Evolutionary conservation across 805 yeast genomes (phyloP).

Genomic region (Saturnispora gosingensis): DNA sequence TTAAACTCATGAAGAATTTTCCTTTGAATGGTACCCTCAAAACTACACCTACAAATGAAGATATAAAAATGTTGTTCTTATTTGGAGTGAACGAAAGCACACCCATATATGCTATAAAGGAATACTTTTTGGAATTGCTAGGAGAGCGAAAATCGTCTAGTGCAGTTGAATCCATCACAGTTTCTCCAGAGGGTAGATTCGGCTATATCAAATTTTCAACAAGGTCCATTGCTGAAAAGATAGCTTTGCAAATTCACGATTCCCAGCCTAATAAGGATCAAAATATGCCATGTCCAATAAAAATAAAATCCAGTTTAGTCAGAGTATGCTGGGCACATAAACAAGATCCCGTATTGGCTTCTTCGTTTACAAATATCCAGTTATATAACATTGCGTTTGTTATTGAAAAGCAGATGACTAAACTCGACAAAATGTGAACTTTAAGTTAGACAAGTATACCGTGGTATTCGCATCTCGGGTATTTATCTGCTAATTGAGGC

Average conservation of each 20-base stretch:
- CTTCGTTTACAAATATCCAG: constrained; percentile 37
- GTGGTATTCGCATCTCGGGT: constrained; percentile 57
- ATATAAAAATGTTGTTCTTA: constrained; percentile 54
- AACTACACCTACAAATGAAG: constrained; percentile 30
- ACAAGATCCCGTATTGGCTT: constrained; percentile 6
- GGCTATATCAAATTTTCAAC: constrained; percentile 52
- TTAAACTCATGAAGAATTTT: constrained; percentile 46
- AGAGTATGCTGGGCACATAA: constrained; percentile 41
- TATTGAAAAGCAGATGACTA: constrained; percentile 44
- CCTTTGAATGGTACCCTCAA: constrained; percentile 57
- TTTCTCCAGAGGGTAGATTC: constrained; percentile 51
- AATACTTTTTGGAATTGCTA: constrained; percentile 33
- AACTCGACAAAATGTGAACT: constrained; percentile 37
- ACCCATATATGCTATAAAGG: constrained; percentile 53
- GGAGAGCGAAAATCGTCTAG: constrained; percentile 8
- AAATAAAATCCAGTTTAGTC: constrained; percentile 35
- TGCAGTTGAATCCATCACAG: constrained; percentile 35
- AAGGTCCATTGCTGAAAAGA: constrained; percentile 43
- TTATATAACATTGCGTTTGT: constrained; percentile 39
- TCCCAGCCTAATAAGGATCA: constrained; percentile 3
- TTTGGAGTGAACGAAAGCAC: constrained; percentile 63
- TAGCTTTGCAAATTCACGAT: constrained; percentile 20
- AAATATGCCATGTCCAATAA: constrained; percentile 25
- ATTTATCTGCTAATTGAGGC: constrained; percentile 47
- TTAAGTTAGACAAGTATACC: constrained; percentile 59